phyloP scores from a whole-genome alignment of 768 basidiomycete species.

The Leccinum arenicola region DNA sequence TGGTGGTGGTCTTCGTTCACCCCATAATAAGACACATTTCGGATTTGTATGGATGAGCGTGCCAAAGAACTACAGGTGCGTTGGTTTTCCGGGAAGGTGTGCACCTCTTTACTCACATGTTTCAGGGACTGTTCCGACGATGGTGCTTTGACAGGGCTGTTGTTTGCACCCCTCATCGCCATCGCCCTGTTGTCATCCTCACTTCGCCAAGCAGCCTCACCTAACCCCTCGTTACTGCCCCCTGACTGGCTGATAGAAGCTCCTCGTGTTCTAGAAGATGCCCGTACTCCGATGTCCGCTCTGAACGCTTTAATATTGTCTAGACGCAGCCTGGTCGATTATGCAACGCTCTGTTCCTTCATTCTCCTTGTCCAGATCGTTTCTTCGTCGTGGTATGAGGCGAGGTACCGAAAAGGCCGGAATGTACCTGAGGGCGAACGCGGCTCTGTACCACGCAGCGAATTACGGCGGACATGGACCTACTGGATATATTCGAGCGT shows the following conservation, averaged over 20 bases:
- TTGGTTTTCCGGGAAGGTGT: slow-evolving; percentile 1
- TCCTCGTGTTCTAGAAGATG: slow-evolving; percentile 53
- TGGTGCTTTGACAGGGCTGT: slow-evolving; percentile 77
- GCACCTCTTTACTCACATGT: slow-evolving; percentile 11
- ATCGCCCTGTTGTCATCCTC: slow-evolving; percentile 62
- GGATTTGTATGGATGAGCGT: slow-evolving; percentile 90
- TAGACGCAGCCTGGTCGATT: slow-evolving; percentile 73
- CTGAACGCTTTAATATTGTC: slow-evolving; percentile 59
- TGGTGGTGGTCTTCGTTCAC: slow-evolving; percentile 20
- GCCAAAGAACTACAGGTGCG: slow-evolving; percentile 80
- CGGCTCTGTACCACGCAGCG: slow-evolving; percentile 72
- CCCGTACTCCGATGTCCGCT: slow-evolving; percentile 41
- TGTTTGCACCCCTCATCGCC: slow-evolving; percentile 81
- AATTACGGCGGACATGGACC: slow-evolving; percentile 57
- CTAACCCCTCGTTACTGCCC: slow-evolving; percentile 41
- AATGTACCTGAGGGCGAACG: slow-evolving; percentile 64
- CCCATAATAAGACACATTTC: slow-evolving; percentile 47
- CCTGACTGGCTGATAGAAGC: slow-evolving; percentile 76
- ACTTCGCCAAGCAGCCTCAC: slow-evolving; percentile 35
- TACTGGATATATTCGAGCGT: slow-evolving; percentile 63
- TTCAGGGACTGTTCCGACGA: slow-evolving; percentile 78
- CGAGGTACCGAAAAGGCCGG: slow-evolving; percentile 40
- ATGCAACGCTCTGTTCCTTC: slow-evolving; percentile 77
- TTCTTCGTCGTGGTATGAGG: slow-evolving; percentile 75
- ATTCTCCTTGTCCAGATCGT: slow-evolving; percentile 77